phyloP scores from a whole-genome alignment of 352 stramenopile genomes.

The Peronospora belbahrii region DNA sequence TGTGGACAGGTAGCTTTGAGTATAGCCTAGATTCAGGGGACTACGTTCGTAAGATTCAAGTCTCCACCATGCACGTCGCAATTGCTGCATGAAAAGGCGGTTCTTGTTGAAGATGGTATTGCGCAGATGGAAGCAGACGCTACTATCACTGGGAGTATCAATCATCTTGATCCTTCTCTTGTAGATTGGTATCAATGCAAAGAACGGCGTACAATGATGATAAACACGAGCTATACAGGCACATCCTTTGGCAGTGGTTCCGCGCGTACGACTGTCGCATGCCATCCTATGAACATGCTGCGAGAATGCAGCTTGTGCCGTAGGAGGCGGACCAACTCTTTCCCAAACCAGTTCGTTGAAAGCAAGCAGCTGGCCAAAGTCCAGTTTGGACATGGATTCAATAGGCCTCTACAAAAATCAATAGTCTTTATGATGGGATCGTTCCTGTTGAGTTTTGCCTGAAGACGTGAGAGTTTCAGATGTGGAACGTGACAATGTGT shows the following conservation, averaged over 20 bases:
- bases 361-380: slow-evolving; percentile 25
- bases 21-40: slow-evolving; percentile 66
- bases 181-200: too few relatives aligned
- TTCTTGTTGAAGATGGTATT: slow-evolving; percentile 60
- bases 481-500: slow-evolving; percentile 36
- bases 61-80: slow-evolving; percentile 48
- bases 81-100: slow-evolving; percentile 55
- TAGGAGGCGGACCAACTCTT: slow-evolving; percentile 70
- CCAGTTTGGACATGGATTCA: slow-evolving; percentile 40
- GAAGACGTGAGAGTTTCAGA: slow-evolving; percentile 43
- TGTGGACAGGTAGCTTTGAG: slow-evolving; percentile 70
- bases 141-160: slow-evolving; percentile 43
- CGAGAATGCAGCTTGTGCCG: slow-evolving; percentile 59
- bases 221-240: slow-evolving; percentile 62
- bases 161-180: slow-evolving; percentile 44
- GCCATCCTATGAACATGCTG: slow-evolving; percentile 39
- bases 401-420: slow-evolving; percentile 37
- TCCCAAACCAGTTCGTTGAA: slow-evolving; percentile 67
- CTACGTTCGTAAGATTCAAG: slow-evolving; percentile 43
- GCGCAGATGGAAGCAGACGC: slow-evolving; percentile 42
- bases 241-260: too few relatives aligned
- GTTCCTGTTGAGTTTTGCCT: slow-evolving; percentile 28
- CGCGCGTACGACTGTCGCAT: too few relatives aligned
- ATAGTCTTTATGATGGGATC: slow-evolving; percentile 8
- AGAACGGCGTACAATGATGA: slow-evolving; percentile 52